These are phyloP conservation scores for Pelargonium australe DNA, from an alignment of 441 rosid genomes.

Conservation along the genomic window DNA sequence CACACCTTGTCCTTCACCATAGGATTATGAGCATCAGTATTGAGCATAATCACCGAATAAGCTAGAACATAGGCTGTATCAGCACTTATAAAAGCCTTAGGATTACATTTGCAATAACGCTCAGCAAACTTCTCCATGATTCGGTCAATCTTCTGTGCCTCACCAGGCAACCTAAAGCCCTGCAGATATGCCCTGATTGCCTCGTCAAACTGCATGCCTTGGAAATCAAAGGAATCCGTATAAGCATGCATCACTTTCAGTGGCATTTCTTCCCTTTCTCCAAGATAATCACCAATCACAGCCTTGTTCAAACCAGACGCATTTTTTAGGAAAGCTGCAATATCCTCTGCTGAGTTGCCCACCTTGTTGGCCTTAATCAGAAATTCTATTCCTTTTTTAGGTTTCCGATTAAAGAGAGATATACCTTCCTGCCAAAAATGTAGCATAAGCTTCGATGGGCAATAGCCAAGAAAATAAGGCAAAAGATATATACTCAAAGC, in stretches of 20 bases:
- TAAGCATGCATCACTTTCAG: constrained; percentile 98
- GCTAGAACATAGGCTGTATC: constrained; percentile 99
- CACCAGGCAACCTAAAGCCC: constrained; percentile 98
- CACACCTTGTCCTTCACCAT: constrained; percentile 96
- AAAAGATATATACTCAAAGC: constrained; percentile 10
- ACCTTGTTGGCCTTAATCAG: constrained; percentile 91
- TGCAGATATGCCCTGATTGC: constrained; percentile 79
- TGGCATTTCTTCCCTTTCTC: constrained; percentile 90
- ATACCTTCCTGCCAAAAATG: constrained; percentile 97
- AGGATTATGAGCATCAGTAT: constrained; percentile 97
- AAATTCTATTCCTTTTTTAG: constrained; percentile 92
- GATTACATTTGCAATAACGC: constrained; percentile 94
- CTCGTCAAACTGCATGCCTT: constrained; percentile 90
- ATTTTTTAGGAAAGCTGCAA: constrained; percentile 86
- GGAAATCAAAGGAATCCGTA: constrained; percentile 89
- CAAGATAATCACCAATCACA: constrained; percentile 91
- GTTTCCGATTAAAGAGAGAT: constrained; percentile 94
- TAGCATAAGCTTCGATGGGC: constrained; percentile 32
- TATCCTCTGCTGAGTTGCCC: constrained; percentile 92
- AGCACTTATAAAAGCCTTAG: constrained; percentile 89
- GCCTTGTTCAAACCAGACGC: constrained; percentile 81
- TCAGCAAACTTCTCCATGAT: constrained; percentile 98
- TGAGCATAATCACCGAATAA: constrained; percentile 93
- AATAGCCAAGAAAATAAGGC: constrained; percentile 15
- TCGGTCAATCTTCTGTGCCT: constrained; percentile 98